phyloP scores from a whole-genome alignment of 116 monocot genomes.

The Phalaenopsis hybrid region DNA sequence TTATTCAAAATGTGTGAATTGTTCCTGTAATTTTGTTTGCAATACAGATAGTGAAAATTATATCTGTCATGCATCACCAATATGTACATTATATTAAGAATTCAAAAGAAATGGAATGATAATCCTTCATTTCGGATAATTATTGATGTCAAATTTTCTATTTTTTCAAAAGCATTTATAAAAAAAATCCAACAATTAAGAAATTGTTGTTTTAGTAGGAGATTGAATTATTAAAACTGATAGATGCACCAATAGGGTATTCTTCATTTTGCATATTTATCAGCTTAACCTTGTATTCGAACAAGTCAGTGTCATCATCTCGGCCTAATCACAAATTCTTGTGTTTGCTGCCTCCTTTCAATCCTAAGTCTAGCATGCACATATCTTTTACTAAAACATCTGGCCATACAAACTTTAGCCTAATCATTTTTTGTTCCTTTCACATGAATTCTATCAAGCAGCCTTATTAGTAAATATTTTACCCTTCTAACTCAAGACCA shows the following conservation, averaged over 20 bases:
- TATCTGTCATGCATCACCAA: neutral
- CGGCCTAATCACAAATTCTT: neutral
- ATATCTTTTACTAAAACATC: too few species aligned
- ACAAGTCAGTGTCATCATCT: neutral
- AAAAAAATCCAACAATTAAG: too few species aligned
- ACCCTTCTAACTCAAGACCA: neutral
- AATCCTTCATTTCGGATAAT: neutral
- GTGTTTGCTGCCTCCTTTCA: neutral
- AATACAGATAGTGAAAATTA: neutral
- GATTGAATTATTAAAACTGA: neutral
- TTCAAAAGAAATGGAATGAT: neutral
- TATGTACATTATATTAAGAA: neutral
- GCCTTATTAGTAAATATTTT: neutral
- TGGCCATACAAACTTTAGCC: neutral
- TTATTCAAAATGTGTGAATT: constrained; percentile 2
- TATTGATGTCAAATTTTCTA: too few species aligned
- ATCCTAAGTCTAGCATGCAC: too few species aligned
- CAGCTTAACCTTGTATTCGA: neutral
- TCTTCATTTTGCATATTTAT: neutral
- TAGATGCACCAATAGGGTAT: neutral
- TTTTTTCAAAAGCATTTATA: too few species aligned
- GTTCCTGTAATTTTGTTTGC: constrained; percentile 1
- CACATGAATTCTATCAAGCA: neutral
- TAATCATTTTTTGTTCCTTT: neutral
- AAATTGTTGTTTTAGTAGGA: too few species aligned